These are phyloP conservation scores for Scleroderma citrinum DNA, from an alignment of 768 basidiomycete species.

Conservation along the genomic window DNA sequence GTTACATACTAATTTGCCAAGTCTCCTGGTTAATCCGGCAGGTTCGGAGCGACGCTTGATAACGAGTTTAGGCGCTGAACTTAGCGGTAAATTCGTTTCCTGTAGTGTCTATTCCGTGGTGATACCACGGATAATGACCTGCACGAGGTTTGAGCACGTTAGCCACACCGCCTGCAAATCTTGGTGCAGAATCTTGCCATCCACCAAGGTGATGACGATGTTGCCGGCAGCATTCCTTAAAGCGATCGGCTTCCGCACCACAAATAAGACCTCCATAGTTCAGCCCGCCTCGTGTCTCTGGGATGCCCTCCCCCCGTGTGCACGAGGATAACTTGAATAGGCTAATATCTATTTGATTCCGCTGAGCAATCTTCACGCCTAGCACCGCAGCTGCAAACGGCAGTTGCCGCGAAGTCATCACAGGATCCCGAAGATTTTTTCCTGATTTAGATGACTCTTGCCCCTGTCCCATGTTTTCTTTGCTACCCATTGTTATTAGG, in stretches of 20 bases:
- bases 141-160: constrained; percentile 3
- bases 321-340: constrained; percentile 3
- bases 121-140: neutral
- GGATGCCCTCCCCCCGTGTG: constrained; percentile 5
- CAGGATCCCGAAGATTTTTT: neutral
- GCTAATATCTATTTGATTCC: constrained; percentile 4
- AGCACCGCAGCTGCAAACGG: constrained; percentile 2
- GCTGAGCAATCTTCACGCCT: constrained; percentile 7
- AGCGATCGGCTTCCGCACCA: neutral
- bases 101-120: neutral
- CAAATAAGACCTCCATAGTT: no score
- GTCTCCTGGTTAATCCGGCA: neutral
- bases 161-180: constrained; percentile 1
- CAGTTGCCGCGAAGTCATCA: constrained; percentile 5
- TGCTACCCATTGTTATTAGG: neutral
- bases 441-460: neutral
- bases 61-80: neutral
- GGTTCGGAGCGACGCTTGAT: neutral
- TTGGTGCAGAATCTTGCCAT: neutral
- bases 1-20: neutral
- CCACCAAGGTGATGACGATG: neutral
- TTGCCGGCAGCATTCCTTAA: neutral
- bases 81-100: neutral
- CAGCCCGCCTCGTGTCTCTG: constrained; percentile 12
- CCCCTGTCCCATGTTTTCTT: neutral